Evolutionary conservation across 257 asterid genomes (phyloP), one percentile per base, ranked within the genome.

Genomic region (Rehmannia glutinosa): DNA sequence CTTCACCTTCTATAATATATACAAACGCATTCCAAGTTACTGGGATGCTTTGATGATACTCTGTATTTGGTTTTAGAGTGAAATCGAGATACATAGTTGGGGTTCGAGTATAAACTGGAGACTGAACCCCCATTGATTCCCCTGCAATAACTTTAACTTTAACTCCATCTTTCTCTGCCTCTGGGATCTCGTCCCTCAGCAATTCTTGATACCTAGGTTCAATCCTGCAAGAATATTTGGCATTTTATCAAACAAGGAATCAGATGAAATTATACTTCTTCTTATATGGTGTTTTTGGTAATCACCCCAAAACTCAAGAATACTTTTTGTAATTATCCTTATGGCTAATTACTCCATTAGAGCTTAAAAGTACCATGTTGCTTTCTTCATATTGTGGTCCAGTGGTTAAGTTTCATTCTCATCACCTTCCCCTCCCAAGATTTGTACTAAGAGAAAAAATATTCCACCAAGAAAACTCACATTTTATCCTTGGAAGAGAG

Each of bases 11-110:
- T 0, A 93, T 66, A 19, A 79, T 72, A 70, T 93, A 93, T 3
- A 76, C 92, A 3, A 93, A 93, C 0, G 90, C 84, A 5, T 86
- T 93, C 96, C 96, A 93, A 3, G 96, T 73, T 47, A 79, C 82
- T 0, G 96, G 97, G 70, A 86, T 85, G 71, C 54, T 39, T 72
- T 90, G 97, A 65, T 93, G 92, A 47, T 77, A 60, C 23, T 90
- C 78, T 16, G 95, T 33, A 25, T 64, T 55, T 6, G 90, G 92
- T 45, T 79, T 66, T 5, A 93, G 69, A 6, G 80, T 80, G 88
- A 93, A 90, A 67, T 93, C 97, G 23, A 93, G 82, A 84, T 76
- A 93, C 96, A 90, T 88, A 13, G 97, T 88, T 11, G 97, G 97
- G 2, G 97, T 93, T 69, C 86, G 78, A 0, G 97, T 88, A 65